Conservation (phyloP, 139 green algal species). For the Yamagishiella unicocca region DNA sequence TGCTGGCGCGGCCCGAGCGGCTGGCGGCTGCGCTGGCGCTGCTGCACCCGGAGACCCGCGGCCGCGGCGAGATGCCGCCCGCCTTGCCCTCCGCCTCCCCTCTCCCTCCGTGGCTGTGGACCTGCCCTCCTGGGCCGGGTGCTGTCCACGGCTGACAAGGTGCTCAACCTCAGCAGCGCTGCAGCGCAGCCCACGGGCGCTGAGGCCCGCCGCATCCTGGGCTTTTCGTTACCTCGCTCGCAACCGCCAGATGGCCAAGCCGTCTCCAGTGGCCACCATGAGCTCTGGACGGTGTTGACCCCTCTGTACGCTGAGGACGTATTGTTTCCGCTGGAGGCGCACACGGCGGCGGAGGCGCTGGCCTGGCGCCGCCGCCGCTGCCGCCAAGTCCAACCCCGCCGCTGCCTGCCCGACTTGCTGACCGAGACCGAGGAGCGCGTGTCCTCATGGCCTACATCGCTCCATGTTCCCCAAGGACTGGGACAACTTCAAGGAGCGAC, state of each 20-base stretch:
- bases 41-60: too few species aligned
- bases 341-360: background rate
- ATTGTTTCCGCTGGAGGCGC: constrained; percentile 73
- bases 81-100: too few species aligned
- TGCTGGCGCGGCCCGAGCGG: too few species aligned
- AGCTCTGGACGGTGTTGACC: constrained; percentile 66
- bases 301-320: constrained; percentile 84
- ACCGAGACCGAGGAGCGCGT: constrained; percentile 56
- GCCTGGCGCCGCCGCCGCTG: background rate
- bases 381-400: background rate
- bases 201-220: constrained; percentile 46
- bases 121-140: constrained; percentile 15
- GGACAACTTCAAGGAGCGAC: constrained; percentile 44
- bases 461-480: constrained; percentile 48
- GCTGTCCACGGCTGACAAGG: background rate
- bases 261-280: constrained; percentile 17
- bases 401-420: constrained; percentile 52
- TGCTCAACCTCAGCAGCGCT: constrained; percentile 6
- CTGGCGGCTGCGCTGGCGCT: too few species aligned
- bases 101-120: background rate
- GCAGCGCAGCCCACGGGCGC: constrained; percentile 17
- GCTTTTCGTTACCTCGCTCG: constrained; percentile 45
- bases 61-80: too few species aligned
- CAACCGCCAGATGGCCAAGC: constrained; percentile 32
- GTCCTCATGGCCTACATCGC: constrained; percentile 54